Evolutionary conservation across 1,284 basidiomycete genomes (phyloP), one percentile per base, ranked within the genome.

Genomic region (Puccinia hordei): DNA sequence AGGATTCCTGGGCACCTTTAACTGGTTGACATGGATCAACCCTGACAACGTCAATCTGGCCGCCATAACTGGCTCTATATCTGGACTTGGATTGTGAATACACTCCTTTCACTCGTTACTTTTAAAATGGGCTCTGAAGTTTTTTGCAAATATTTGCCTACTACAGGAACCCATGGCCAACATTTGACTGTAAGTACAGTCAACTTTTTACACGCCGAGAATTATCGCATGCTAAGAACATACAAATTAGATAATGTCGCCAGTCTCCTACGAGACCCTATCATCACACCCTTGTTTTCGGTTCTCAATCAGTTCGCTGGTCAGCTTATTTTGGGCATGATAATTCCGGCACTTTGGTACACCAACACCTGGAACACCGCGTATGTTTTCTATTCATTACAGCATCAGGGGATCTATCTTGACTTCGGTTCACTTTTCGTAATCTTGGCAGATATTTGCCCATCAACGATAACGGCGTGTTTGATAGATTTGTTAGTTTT

Each of bases 1-100:
- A 81, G 81, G 80, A 17, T 88, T 87, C 15, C 85, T 90, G 9
- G 87, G 87, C 15, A 87, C 86, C 81, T 90, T 90, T 84, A 89
- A 88, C 82, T 90, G 90, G 89, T 87, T 90, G 24, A 87, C 87
- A 81, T 90, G 89, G 89, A 90, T 90, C 82, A 81, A 80, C 3
- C 83, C 83, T 33, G 69, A 82, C 55, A 81, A 73, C 74, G 49
- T 81, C 69, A 76, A 81, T 49, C 68, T 82, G 51, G 73, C 73
- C 27, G 82, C 78, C n/a, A 78, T 81, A 22, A 76, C 68, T 55
- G 46, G 81, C 8, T 80, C 76, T 59, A 51, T 79, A 17, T 69
- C 66, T 41, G 76, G 76, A 9, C 66, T 79, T 57, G 76, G 76
- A 10, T 38, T 79, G 76, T 79, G 46, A 59, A 24, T 51, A 63